Base-by-base conservation (phyloP, 2,329 filamentous ascomycete genomes). In the Hypoxylon sp. region DNA sequence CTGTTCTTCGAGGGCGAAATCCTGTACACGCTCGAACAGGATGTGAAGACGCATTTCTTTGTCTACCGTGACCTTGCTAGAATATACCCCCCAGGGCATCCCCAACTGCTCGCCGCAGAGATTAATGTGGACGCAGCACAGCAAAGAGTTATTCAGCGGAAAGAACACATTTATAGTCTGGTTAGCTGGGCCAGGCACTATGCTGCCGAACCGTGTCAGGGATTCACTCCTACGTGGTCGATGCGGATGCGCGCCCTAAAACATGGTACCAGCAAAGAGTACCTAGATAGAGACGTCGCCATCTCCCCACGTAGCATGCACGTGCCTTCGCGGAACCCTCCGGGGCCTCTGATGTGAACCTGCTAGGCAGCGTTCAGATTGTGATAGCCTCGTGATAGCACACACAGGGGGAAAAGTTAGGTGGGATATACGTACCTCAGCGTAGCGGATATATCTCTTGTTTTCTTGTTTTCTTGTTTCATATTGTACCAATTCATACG, bases 1-100 rank as follows among this genome's bases (percentile, higher is more conserved):
- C 59, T 56, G 6, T 70, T 65, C 44, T 4, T 1, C 0, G 64
- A 44, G 33, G 66, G 68, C 50, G 74, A 73, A 58, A 46, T 22
- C 20, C 44, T 74, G 5, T 69, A 72, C 50, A 51, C 8, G 2
- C 54, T 70, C 0, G 53, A 66, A 22, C 6, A 53, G 1, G 71
- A 76, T n/a, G 40, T 48, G 0, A n/a, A 22, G 2, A 70, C 44
- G 0, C 61, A 63, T 6, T 50, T 48, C 17, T 20, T 44, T 1
- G 57, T 62, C 7, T 49, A 64, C 30, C 6, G 46, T 3, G 69
- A 74, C 35, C 33, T 74, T 31, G 14, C 10, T 14, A 1, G 5
- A 2, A 6, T 20, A 10, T 44, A 48, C 30, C 35, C 59, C 7
- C 17, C 5, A 4, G 35, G 14, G 13, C 22, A 61, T 10, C 57